These are phyloP conservation scores for Endothia cerciana DNA, from an alignment of 2,329 filamentous ascomycete species.

Conservation along the genomic window DNA sequence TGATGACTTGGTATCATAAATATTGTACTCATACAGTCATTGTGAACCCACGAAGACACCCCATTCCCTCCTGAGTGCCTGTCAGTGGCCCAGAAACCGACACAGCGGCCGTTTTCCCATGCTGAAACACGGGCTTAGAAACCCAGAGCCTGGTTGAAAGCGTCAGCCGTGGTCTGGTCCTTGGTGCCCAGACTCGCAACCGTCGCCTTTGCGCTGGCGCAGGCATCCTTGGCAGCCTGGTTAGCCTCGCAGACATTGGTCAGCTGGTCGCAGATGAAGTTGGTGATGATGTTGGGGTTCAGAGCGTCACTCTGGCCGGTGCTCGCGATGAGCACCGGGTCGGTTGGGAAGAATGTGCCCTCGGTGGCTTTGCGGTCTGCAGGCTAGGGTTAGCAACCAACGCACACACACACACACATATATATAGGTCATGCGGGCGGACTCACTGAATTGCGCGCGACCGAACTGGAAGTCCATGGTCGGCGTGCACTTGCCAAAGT, in stretches of 20 bases:
- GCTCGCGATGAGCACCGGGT: conserved; percentile 22
- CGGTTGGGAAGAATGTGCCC: conserved; percentile 26
- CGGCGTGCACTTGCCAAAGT: conserved; percentile 25
- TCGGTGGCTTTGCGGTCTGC: conserved; percentile 18
- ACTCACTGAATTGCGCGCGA: conserved; percentile 18
- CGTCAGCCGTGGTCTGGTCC: conserved; percentile 52
- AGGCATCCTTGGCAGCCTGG: conserved; percentile 53
- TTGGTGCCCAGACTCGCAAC: conserved; percentile 54
- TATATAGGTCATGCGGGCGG: not conserved
- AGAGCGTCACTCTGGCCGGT: conserved; percentile 54
- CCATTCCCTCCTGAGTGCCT: too few relatives aligned
- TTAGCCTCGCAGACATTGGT: conserved; percentile 63
- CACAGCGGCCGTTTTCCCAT: too few relatives aligned
- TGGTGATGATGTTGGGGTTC: conserved; percentile 68
- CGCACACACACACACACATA: not conserved
- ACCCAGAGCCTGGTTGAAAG: conserved; percentile 49
- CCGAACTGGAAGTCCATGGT: conserved; percentile 26
- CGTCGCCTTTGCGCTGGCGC: conserved; percentile 51
- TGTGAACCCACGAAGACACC: not conserved
- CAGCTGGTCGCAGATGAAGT: conserved; percentile 63
- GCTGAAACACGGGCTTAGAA: conserved; percentile 34
- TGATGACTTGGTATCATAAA: not conserved
- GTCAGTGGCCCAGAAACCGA: not conserved
- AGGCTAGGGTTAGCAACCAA: not conserved
- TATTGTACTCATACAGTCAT: not conserved